These are phyloP conservation scores for Pichia sp. DNA, from an alignment of 1,139 yeast species.

Conservation along the genomic window DNA sequence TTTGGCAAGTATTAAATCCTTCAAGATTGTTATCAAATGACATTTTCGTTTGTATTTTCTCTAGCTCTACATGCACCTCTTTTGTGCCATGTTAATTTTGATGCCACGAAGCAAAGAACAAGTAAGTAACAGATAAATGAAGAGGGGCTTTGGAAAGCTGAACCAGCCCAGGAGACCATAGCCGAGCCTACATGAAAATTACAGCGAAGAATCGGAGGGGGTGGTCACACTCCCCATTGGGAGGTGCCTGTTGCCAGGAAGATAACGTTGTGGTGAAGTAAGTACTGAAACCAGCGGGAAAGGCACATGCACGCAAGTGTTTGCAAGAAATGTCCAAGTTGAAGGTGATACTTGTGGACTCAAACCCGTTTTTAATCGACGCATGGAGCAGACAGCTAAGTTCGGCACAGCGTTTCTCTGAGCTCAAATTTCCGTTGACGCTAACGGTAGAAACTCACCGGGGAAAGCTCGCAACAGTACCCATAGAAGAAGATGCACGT, in stretches of 20 bases:
- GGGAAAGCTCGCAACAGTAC: conserved; percentile 6
- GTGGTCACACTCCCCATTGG: neutral
- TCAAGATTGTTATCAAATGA: conserved; percentile 36
- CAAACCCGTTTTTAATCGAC: conserved; percentile 2
- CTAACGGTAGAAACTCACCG: conserved; percentile 2
- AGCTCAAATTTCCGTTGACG: neutral
- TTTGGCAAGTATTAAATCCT: conserved; percentile 45
- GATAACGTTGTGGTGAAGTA: neutral
- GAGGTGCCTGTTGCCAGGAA: neutral
- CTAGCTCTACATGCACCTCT: neutral
- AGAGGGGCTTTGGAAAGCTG: no score
- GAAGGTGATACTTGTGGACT: conserved; percentile 6
- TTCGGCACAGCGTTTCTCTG: neutral
- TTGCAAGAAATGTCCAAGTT: neutral
- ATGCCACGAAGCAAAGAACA: neutral
- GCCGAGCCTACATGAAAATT: neutral
- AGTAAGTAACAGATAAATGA: neutral
- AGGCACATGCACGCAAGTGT: neutral
- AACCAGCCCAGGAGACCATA: neutral
- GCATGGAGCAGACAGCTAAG: conserved; percentile 10
- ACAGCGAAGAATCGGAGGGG: neutral
- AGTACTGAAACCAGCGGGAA: no score
- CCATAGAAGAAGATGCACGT: conserved; percentile 1
- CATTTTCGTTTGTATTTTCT: conserved; percentile 29
- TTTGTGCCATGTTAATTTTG: neutral